These are phyloP conservation scores for Fusarium sp. DNA, from an alignment of 2,329 filamentous ascomycete species.

Conservation along the genomic window DNA sequence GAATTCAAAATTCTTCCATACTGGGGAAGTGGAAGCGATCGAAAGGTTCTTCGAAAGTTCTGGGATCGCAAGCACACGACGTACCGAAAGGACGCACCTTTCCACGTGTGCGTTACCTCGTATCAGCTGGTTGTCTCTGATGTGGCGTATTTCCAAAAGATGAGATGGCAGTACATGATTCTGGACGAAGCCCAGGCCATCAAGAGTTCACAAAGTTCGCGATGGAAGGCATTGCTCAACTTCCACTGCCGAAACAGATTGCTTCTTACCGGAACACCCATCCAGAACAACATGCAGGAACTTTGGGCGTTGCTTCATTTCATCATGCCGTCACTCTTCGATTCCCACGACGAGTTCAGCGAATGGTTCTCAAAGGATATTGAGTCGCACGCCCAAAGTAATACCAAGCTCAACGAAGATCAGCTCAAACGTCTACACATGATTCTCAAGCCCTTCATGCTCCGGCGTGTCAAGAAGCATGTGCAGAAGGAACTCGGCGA, in stretches of 20 bases:
- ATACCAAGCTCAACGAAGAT: slow-evolving; percentile 99
- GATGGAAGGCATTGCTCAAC: slow-evolving; percentile 94
- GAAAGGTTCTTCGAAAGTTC: slow-evolving; percentile 97
- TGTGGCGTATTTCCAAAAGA: slow-evolving; percentile 97
- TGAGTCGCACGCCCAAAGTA: slow-evolving; percentile 97
- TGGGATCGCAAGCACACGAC: slow-evolving; percentile 99
- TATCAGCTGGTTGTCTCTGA: slow-evolving; percentile 98
- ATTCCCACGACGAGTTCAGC: slow-evolving; percentile 91
- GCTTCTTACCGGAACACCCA: slow-evolving; percentile 93
- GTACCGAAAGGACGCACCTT: slow-evolving; percentile 91
- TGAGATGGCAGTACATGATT: slow-evolving; percentile 99
- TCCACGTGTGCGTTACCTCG: slow-evolving; percentile 96
- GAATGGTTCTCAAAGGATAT: slow-evolving; percentile 97
- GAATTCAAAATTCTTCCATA: slow-evolving; percentile 95
- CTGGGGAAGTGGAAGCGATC: slow-evolving; percentile 94
- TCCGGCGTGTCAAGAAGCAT: slow-evolving; percentile 99
- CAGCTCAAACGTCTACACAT: slow-evolving; percentile 97
- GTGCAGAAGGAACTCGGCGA: slow-evolving; percentile 98
- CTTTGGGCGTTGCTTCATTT: slow-evolving; percentile 98
- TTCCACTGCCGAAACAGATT: slow-evolving; percentile 97
- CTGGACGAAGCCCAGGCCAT: slow-evolving; percentile 98
- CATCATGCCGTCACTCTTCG: slow-evolving; percentile 99
- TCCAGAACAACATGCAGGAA: slow-evolving; percentile 99
- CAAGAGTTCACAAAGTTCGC: slow-evolving; percentile 95
- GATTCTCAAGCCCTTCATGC: slow-evolving; percentile 99